Evolutionary conservation across 1,284 basidiomycete species (phyloP).

Genomic region (Pascua sp.): DNA sequence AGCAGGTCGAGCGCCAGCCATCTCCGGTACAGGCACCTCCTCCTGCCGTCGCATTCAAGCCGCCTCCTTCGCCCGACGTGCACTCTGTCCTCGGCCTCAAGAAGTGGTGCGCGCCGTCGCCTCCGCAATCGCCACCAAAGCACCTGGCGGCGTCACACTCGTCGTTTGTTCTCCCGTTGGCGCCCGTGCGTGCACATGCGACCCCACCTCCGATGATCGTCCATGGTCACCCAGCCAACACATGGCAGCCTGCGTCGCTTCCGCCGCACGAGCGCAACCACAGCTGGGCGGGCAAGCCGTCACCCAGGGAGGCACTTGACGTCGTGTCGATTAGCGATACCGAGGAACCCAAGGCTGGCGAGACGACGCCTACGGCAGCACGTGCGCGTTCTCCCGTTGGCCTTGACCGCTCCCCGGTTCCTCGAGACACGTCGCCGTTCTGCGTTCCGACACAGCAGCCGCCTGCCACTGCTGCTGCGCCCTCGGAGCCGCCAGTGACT

Average conservation of each 20-base stretch:
- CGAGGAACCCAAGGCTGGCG: too few species aligned
- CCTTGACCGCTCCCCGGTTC: too few species aligned
- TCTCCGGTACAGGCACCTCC: conserved; percentile 17
- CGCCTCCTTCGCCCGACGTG: conserved; percentile 42
- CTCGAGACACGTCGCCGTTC: too few species aligned
- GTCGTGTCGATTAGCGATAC: too few species aligned
- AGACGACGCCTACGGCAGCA: too few species aligned
- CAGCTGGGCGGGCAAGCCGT: conserved; percentile 35
- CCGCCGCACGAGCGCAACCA: conserved; percentile 30
- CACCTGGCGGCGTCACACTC: neutral
- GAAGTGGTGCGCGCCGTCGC: conserved; percentile 47
- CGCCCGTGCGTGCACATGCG: conserved; percentile 7
- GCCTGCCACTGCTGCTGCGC: too few species aligned
- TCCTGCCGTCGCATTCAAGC: conserved; percentile 34
- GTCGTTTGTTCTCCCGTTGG: conserved; percentile 7
- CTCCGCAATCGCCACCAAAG: conserved; percentile 44
- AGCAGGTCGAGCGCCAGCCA: neutral
- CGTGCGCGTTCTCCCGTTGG: too few species aligned
- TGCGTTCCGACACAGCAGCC: too few species aligned
- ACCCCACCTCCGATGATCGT: conserved; percentile 27
- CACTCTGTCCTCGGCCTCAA: conserved; percentile 41
- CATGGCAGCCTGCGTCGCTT: conserved; percentile 6
- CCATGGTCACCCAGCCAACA: conserved; percentile 38
- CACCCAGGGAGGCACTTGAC: too few species aligned
- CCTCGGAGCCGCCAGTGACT: too few species aligned